Conservation (phyloP, 345 rosid species). For the Linum lewisii region DNA sequence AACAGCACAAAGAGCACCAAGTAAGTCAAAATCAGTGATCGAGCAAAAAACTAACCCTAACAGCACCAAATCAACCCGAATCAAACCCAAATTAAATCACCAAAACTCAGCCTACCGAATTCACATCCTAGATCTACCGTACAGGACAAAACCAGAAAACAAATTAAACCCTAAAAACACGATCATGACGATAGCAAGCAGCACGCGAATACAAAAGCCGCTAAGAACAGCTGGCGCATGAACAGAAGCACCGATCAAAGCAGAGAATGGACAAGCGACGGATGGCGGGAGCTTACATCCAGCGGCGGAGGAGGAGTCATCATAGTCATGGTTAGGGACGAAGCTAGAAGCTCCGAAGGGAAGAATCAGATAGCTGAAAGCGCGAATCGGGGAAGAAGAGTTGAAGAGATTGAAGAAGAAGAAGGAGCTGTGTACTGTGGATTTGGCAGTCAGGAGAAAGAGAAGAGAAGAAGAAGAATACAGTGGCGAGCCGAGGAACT, state of each 20-base stretch:
- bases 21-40: neutral
- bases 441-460: neutral
- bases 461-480: too few relatives aligned
- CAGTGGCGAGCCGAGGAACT: too few relatives aligned
- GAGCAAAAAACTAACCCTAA: constrained; percentile 1
- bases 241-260: neutral
- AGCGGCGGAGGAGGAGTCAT: neutral
- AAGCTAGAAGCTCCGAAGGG: neutral
- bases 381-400: neutral
- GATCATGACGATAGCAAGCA: neutral
- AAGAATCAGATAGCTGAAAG: neutral
- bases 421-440: neutral
- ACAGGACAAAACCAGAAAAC: neutral
- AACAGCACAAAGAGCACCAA: neutral
- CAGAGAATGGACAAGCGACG: neutral
- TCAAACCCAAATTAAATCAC: constrained; percentile 1
- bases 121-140: neutral
- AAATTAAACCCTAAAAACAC: neutral
- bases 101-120: neutral
- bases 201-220: neutral
- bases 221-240: neutral
- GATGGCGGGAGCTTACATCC: neutral
- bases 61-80: neutral
- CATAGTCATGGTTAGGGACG: neutral
- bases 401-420: neutral